These are phyloP conservation scores for Pythium myriotylum DNA, from an alignment of 352 stramenopile genomes.

Conservation along the genomic window DNA sequence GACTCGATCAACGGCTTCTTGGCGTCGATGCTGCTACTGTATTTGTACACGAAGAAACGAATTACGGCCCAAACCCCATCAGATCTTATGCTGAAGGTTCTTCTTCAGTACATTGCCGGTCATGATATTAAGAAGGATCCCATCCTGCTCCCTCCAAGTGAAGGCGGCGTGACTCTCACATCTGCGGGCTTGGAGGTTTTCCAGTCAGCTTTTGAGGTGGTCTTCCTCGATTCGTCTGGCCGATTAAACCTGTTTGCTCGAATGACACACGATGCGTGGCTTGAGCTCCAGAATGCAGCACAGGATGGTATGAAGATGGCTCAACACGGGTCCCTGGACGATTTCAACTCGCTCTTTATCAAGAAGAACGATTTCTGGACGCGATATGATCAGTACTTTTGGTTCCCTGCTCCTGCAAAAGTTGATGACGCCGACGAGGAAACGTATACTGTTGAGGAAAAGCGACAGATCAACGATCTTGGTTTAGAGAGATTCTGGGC, in stretches of 20 bases:
- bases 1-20: conserved; percentile 89
- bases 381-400: conserved; percentile 87
- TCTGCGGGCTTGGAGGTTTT: conserved; percentile 71
- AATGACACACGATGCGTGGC: conserved; percentile 64
- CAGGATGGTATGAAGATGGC: conserved; percentile 62
- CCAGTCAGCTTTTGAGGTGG: conserved; percentile 63
- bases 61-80: conserved; percentile 72
- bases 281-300: conserved; percentile 66
- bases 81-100: conserved; percentile 86
- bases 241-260: conserved; percentile 78
- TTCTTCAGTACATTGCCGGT: conserved; percentile 78
- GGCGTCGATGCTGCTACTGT: conserved; percentile 82
- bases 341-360: conserved; percentile 84
- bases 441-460: conserved; percentile 70
- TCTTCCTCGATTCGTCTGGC: conserved; percentile 78
- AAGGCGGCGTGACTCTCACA: conserved; percentile 63
- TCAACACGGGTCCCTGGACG: conserved; percentile 66
- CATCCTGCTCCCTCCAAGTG: conserved; percentile 61
- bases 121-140: conserved; percentile 70
- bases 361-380: conserved; percentile 83
- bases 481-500: conserved; percentile 75
- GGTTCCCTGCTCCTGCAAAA: conserved; percentile 55
- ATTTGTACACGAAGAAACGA: conserved; percentile 75
- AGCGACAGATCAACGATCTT: conserved; percentile 71
- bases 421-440: conserved; percentile 63